Conservation (phyloP, 257 asterid genomes). For the Solanum appendiculatum region DNA sequence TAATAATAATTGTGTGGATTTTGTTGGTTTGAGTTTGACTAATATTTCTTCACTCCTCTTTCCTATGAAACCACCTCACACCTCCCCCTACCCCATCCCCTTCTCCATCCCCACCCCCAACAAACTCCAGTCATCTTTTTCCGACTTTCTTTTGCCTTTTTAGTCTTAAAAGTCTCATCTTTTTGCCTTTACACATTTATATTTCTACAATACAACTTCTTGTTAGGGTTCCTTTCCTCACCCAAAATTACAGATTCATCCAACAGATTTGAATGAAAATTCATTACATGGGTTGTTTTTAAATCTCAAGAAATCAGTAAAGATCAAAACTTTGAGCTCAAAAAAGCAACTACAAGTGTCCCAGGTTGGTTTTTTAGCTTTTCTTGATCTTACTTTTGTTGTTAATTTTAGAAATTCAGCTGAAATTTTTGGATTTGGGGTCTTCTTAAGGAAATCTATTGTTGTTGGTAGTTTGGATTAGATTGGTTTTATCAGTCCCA, state of each 20-base stretch:
- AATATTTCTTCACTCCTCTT: conserved; percentile 16
- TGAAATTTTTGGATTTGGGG: background rate
- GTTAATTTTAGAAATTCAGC: background rate
- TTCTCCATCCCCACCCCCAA: background rate
- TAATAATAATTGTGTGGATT: conserved; percentile 9
- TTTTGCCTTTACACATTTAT: conserved; percentile 32
- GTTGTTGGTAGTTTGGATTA: background rate
- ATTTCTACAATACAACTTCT: conserved; percentile 33
- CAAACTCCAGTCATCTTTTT: background rate
- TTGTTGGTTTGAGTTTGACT: conserved; percentile 44
- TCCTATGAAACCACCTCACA: background rate
- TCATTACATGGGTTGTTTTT: conserved; percentile 1
- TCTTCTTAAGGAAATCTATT: background rate
- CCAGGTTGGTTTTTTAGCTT: background rate
- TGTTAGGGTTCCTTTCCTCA: conserved; percentile 29
- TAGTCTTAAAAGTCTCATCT: conserved; percentile 17
- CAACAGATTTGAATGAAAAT: background rate
- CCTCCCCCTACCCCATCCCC: too few relatives aligned
- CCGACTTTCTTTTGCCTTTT: conserved; percentile 1
- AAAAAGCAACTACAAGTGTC: background rate
- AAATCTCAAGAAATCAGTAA: conserved; percentile 1
- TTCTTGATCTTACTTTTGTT: background rate
- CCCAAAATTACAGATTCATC: background rate
- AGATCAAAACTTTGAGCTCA: conserved; percentile 16
- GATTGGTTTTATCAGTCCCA: background rate